Evolutionary conservation across 768 basidiomycete species (phyloP).

Genomic region (Crucibulum laeve): DNA sequence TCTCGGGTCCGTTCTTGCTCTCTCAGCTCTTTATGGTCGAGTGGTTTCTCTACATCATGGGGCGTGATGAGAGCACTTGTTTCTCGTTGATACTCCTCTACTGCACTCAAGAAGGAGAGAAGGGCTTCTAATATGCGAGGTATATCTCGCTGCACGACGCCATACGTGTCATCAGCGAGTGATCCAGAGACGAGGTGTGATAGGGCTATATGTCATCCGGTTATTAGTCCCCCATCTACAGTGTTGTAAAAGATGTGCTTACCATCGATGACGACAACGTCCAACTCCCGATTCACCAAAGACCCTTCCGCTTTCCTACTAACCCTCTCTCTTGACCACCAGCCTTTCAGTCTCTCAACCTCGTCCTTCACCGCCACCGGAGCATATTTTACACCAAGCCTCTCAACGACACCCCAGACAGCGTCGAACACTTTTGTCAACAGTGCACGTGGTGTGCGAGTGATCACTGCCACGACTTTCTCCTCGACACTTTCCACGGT

Average conservation of each 20-base stretch:
- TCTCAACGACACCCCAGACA: constrained; percentile 9
- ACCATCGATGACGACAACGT: constrained; percentile 64
- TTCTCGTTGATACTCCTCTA: constrained; percentile 63
- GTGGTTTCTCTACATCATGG: constrained; percentile 27
- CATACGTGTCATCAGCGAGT: constrained; percentile 75
- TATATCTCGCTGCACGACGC: constrained; percentile 82
- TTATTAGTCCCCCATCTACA: constrained; percentile 1
- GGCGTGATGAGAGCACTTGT: constrained; percentile 37
- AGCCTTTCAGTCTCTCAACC: constrained; percentile 24
- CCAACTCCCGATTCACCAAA: constrained; percentile 59
- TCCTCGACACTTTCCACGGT: constrained; percentile 15
- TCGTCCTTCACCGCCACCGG: constrained; percentile 26
- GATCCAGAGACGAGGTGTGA: constrained; percentile 68
- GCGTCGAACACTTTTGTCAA: background rate
- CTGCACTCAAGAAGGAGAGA: constrained; percentile 55
- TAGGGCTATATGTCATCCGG: constrained; percentile 41
- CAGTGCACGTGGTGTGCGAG: background rate
- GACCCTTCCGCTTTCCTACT: constrained; percentile 48
- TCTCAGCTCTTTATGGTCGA: constrained; percentile 27
- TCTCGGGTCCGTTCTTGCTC: constrained; percentile 32
- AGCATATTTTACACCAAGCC: too few relatives aligned
- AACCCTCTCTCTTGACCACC: constrained; percentile 57
- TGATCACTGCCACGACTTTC: background rate
- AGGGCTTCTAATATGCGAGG: constrained; percentile 78
- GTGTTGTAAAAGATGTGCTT: constrained; percentile 10